A percentile compares a stretch with the other conserved stretches of the same genome.
These are phyloP conservation scores for Blastomyces silverae DNA, from an alignment of 2,329 filamentous ascomycete species.

Conservation along the genomic window DNA sequence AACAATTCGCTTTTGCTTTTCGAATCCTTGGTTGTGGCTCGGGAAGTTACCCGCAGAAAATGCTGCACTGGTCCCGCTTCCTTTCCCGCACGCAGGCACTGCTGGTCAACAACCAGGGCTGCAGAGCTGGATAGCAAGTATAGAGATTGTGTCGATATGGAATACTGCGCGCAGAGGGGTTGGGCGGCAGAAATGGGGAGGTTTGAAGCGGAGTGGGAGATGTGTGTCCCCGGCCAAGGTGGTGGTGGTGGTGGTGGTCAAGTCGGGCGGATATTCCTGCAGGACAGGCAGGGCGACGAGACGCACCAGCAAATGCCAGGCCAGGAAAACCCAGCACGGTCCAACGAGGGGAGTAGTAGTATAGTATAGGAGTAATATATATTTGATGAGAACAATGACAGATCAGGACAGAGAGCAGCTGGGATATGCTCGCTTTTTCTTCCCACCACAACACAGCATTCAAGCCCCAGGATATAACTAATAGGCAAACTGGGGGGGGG, in stretches of 20 bases:
- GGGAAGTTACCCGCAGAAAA: constrained; percentile 8
- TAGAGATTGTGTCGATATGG: not conserved
- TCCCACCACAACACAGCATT: not conserved
- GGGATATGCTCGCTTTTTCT: not conserved
- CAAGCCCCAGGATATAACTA: not conserved
- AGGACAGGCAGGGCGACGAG: not conserved
- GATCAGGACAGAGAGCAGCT: not conserved
- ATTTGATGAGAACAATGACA: not conserved
- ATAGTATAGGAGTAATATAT: not conserved
- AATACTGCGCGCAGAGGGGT: not conserved
- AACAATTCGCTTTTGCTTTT: not conserved
- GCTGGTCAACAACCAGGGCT: not conserved
- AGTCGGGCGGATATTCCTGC: too few relatives aligned
- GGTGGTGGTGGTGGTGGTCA: not conserved
- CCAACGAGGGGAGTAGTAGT: not conserved
- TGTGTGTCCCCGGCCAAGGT: not conserved
- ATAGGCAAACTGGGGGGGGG: not conserved
- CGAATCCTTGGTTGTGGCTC: constrained; percentile 6
- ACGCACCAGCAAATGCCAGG: too few relatives aligned
- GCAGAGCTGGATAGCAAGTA: not conserved
- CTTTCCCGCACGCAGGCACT: not conserved
- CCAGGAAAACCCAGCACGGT: not conserved
- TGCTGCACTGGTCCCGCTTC: not conserved
- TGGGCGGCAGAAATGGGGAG: not conserved
- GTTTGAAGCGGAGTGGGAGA: not conserved